Evolutionary conservation across 352 stramenopile species (phyloP), one percentile per base, ranked within the genome.

Genomic region (Phytophthora agathidicida): DNA sequence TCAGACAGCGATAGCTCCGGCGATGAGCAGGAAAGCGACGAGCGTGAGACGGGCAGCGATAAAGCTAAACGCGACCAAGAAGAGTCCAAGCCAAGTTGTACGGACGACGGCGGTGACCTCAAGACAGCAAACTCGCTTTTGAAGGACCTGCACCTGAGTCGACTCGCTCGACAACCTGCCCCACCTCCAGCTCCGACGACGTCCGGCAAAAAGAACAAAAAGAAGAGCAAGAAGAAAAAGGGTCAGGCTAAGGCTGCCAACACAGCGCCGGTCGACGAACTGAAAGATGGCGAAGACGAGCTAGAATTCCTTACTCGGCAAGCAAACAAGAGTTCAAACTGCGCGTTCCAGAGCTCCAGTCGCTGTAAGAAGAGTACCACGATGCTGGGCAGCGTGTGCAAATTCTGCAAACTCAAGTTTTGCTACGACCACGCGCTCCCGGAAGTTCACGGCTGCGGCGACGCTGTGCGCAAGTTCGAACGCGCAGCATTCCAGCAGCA

Each of bases 401-500:
- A 75, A 35, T 93, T 86, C 47, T 96, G 87, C 77, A 91, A 93
- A 20, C 73, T 94, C 46, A 90, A 90, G 58, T 94, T 93, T 44
- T 96, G 87, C 70, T 93, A 85, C 46, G 65, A 80, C 39, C 88
- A 96, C 57, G 77, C 71, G 2, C 59, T 83, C 33, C 77, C 86
- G 1, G 86, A 96, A 51, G 66, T 87, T 0, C 88, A 96, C 56
- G 88, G 88, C 33, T 96, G 88, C 43, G 80, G 79, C 7, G 64
- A 84, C 31, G 85, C 80, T 7, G 80, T 89, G 19, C 76, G 85
- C 5, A 56, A 73, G 24, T 85, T 86, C 30, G 80, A 86, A 32
- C 78, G 76, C 9, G 52, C 71, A 3, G 69, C 73, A 26, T 90
- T 90, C 62, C 68, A 81, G 54, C 60, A 71, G 47, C 65, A 77